Base-by-base conservation (phyloP, 2,329 filamentous ascomycete genomes). In the Sporothrix protearum region DNA sequence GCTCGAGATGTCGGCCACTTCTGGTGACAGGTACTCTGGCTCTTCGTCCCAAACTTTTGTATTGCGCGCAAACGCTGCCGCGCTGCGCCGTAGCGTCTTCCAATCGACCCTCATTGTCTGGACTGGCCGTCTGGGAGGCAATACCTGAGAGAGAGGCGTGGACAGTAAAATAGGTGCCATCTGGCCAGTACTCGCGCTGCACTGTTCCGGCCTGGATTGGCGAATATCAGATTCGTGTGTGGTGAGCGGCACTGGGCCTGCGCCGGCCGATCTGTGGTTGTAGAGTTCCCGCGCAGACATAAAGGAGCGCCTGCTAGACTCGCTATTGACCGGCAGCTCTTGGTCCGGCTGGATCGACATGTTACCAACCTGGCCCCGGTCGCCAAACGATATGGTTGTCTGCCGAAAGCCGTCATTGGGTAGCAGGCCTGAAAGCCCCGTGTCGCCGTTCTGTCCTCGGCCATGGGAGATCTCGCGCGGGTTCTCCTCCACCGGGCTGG, bases 341-440 rank as follows among this genome's bases (percentile, higher is more conserved):
- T 25, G 28, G 28, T 25, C 47, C 8, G n/a, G 28, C 2, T 53
- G 19, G 1, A 8, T 7, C 9, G 8, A 5, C 7, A 16, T 19
- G 8, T 25, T 22, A 3, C 42, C 12, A 39, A n/a, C 4, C 4
- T 7, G 19, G 28, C 19, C 12, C 16, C 28, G 45, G 25, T 39
- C 28, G 16, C 63, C 64, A 33, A 75, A 75, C 2, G 69, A 55
- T n/a, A 75, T 67, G 0, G 70, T 73, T 1, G 73, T 74, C 67
- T 75, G 74, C 25, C 59, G 68, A 16, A 72, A 53, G 2, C 69
- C 63, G 30, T 75, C 73, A 42, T 22, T 51, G 2, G 67, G 64
- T 19, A 53, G 33, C 3, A 64, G 49, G 3, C 70, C 73, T 25
- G 69, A 51, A 9, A 69, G 61, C 2, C 22, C 63, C 42, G 39